Evolutionary conservation across 371 early-diverging fungal species (phyloP), one percentile per base, ranked within the genome.

Genomic region (Mucor indicus): DNA sequence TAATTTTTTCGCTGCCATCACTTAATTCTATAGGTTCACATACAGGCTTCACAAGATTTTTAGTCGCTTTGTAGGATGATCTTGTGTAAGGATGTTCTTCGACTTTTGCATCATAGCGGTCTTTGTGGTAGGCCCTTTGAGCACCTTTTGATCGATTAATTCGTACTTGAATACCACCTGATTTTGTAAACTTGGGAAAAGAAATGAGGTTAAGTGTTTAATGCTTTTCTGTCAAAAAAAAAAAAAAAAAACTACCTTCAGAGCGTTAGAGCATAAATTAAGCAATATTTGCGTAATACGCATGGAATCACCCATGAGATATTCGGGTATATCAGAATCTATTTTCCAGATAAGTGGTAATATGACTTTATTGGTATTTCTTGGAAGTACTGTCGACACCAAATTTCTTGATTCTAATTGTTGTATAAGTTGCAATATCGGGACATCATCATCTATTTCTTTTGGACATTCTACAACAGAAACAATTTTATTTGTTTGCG

Each of bases 251-350:
- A n/a, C n/a, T 57, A 77, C 79, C 60, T 81, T 81, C 49, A 79
- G 72, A 7, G 81, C 79, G 51, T 81, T 81, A 6, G 81, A 79
- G 47, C 81, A 81, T 21, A 81, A 53, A 54, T 81, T 81, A 44
- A 81, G 50, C 21, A 81, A 50, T 23, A 81, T 77, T 51, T 81
- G 81, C 11, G 78, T 74, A 36, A 81, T 38, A 9, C 81, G 65
- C 62, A 79, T 79, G 7, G 76, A 72, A 42, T 81, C 81, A 23
- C 81, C 81, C 48, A 75, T 62, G n/a, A 81, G 58, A 47, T 72
- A 63, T 43, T 81, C 79, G 17, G 77, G 79, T 7, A 81, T 77
- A 50, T 81, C 71, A 9, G 58, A 48, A 33, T 77, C 81, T 21
- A 81, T 77, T 37, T 72, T 73, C 76, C 77, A 81, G 29, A 81